Conservation (phyloP, 2,329 filamentous ascomycete species). For the Colletotrichum musicola region DNA sequence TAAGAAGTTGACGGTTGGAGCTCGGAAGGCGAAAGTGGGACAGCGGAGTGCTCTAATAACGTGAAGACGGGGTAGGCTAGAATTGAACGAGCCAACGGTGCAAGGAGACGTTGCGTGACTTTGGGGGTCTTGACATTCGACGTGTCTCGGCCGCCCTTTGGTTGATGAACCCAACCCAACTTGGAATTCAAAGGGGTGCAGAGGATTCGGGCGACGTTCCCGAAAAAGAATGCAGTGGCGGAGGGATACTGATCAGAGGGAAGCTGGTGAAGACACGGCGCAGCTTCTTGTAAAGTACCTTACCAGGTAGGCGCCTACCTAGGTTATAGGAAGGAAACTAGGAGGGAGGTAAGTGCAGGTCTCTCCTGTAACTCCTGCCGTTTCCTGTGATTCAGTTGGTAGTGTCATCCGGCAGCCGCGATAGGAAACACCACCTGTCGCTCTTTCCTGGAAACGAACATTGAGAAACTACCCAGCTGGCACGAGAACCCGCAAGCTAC, state of each 20-base stretch:
- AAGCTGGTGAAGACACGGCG: background rate
- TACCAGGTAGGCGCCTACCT: no score
- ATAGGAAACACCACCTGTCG: background rate
- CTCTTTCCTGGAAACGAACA: conserved; percentile 19
- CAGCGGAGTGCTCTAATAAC: conserved; percentile 22
- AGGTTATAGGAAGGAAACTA: no score
- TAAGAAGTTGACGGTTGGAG: background rate
- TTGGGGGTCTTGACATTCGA: conserved; percentile 23
- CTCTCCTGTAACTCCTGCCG: background rate
- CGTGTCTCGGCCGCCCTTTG: conserved; percentile 32
- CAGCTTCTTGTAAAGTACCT: background rate
- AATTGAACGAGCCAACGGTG: conserved; percentile 21
- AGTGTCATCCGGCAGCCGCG: background rate
- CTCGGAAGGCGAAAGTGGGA: background rate
- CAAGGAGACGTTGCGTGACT: conserved; percentile 23
- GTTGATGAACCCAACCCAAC: background rate
- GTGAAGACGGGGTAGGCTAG: conserved; percentile 4
- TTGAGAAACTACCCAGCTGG: background rate
- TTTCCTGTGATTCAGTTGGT: background rate
- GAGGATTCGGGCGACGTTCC: background rate
- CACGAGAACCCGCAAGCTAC: background rate
- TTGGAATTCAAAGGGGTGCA: conserved; percentile 2
- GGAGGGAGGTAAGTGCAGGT: background rate
- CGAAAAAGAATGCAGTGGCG: background rate
- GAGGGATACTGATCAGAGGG: background rate